Evolutionary conservation across 2,329 filamentous ascomycete genomes (phyloP), one percentile per base, ranked within the genome.

Genomic region (Fusarium circinatum): DNA sequence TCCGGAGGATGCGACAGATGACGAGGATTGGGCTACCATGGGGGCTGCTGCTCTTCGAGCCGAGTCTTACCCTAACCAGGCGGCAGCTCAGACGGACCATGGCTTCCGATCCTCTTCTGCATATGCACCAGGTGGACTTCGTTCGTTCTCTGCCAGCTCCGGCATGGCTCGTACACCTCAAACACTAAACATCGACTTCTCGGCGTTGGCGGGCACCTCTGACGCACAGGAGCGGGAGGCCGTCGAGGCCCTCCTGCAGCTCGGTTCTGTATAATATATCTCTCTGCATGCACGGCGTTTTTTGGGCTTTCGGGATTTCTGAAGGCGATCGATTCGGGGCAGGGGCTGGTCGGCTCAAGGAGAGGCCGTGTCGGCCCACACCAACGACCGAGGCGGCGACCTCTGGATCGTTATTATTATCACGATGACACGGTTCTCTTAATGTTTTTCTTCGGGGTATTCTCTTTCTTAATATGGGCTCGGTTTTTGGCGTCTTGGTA

Each of bases 11-110:
- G 89, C 94, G 68, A 98, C 96, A 30, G 96, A 98, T 80, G 94
- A 98, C 80, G 96, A 98, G 83, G 95, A 98, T 83, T 98, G 96
- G 95, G 94, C 93, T 52, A 91, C 93, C 59, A 93, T 98, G 71
- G 96, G 95, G 62, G 94, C 95, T 36, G 94, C 93, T 62, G 94
- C 94, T 74, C 88, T 98, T 76, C 91, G 95, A 74, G 89, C 89
- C 67, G 87, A 88, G 55, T 92, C 90, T 12, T 91, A 91, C 78
- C 86, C 88, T 62, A 88, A 83, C 77, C 88, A 86, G 76, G 85
- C 82, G 13, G 84, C 86, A 62, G 84, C 91, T 87, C 82, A 89
- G 84, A 84, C 90, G 82, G 79, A 85, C 84, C 78, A 82, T 75
- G 81, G 86, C 81, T 56, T 75, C 52, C 68, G 73, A 13, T 75